Conservation (phyloP, 495 filamentous ascomycete species). For the Penicillium nucicola region DNA sequence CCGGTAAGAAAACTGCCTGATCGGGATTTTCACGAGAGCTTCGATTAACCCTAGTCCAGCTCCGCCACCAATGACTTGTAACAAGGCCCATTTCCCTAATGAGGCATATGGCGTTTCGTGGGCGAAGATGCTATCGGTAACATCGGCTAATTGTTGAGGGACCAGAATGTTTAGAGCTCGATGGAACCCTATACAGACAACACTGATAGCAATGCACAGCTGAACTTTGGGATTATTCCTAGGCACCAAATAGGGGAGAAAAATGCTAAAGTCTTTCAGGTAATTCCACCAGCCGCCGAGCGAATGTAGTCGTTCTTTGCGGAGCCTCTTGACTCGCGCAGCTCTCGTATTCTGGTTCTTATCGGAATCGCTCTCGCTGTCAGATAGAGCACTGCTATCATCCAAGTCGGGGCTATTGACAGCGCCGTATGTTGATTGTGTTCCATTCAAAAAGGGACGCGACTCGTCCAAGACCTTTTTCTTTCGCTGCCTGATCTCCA, state of each 20-base stretch:
- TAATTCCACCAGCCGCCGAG: slow-evolving; percentile 2
- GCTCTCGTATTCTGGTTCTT: background rate
- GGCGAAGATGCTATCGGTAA: slow-evolving; percentile 58
- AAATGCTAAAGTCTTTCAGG: slow-evolving; percentile 35
- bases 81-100: slow-evolving; percentile 49
- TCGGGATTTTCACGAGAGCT: slow-evolving; percentile 10
- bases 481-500: background rate
- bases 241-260: slow-evolving; percentile 66
- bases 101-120: slow-evolving; percentile 47
- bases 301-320: slow-evolving; percentile 2
- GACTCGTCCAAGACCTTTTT: background rate
- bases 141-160: slow-evolving; percentile 63
- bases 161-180: slow-evolving; percentile 52
- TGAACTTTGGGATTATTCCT: slow-evolving; percentile 54
- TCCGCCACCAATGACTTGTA: slow-evolving; percentile 2
- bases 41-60: slow-evolving; percentile 8
- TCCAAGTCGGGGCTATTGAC: background rate
- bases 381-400: background rate
- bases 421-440: background rate
- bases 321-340: background rate
- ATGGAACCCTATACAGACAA: background rate
- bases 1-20: slow-evolving; percentile 20
- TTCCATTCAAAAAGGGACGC: slow-evolving; percentile 2
- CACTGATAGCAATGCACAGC: slow-evolving; percentile 40
- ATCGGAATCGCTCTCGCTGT: slow-evolving; percentile 4